These are phyloP conservation scores for Hemisphaericaspora xylofermentans DNA, from an alignment of 1,139 yeast genomes.

Conservation along the genomic window DNA sequence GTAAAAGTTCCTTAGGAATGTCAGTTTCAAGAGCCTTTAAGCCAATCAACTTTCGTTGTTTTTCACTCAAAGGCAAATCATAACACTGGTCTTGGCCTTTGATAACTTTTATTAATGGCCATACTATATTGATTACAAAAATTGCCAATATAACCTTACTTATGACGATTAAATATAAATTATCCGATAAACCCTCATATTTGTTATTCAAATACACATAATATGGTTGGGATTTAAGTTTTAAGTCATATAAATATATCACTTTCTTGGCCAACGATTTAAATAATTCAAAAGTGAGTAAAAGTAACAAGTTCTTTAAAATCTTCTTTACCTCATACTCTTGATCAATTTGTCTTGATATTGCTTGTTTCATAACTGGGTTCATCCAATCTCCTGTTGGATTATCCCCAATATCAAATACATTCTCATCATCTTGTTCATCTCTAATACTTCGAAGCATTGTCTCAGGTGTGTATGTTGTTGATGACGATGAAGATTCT, in stretches of 20 bases:
- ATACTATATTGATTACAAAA: constrained; percentile 12
- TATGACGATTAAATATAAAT: constrained; percentile 9
- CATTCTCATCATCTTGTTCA: constrained; percentile 14
- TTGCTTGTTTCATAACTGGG: constrained; percentile 39
- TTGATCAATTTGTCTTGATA: constrained; percentile 35
- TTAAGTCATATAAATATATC: constrained; percentile 11
- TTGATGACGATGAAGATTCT: background rate
- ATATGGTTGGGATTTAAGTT: constrained; percentile 10
- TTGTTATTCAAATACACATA: constrained; percentile 3
- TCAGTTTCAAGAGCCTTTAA: constrained; percentile 15
- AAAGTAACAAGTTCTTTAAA: constrained; percentile 18
- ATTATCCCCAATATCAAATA: constrained; percentile 11
- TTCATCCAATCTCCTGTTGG: constrained; percentile 45
- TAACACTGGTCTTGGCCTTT: constrained; percentile 41
- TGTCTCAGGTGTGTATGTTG: constrained; percentile 3
- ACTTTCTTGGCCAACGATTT: constrained; percentile 16
- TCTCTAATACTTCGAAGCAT: constrained; percentile 9
- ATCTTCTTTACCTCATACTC: constrained; percentile 27
- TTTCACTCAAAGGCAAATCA: constrained; percentile 41
- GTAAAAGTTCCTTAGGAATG: constrained; percentile 4
- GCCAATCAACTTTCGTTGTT: constrained; percentile 39
- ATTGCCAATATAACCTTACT: constrained; percentile 9
- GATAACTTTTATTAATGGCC: constrained; percentile 21
- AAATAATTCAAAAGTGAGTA: constrained; percentile 19
- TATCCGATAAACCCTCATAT: constrained; percentile 5